Percentiles rank a stretch among this genome's conserved stretches.
Conservation (phyloP, 495 filamentous ascomycete species). For the Penicillium egyptiacum region DNA sequence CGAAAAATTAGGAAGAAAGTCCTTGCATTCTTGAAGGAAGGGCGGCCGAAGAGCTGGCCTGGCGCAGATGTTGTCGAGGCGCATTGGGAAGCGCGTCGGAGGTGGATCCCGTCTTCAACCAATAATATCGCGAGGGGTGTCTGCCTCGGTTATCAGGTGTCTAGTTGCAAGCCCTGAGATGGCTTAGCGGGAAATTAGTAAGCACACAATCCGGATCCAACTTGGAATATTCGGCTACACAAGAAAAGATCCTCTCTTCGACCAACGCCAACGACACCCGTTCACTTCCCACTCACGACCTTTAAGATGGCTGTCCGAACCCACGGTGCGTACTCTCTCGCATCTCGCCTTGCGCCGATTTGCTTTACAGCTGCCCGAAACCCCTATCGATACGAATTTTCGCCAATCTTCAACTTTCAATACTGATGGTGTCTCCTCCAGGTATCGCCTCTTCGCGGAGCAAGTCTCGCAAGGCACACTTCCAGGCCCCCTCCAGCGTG, state of each 20-base stretch:
- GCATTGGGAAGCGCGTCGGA: background rate
- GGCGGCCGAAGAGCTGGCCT: background rate
- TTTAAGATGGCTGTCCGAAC: conserved; percentile 44
- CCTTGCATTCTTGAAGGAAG: too few species aligned
- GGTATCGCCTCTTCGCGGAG: conserved; percentile 80
- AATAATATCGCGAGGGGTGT: background rate
- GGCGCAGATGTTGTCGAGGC: background rate
- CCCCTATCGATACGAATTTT: conserved; percentile 9
- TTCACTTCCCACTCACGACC: conserved; percentile 35
- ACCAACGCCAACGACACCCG: conserved; percentile 39
- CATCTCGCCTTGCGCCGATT: conserved; percentile 6
- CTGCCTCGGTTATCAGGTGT: background rate
- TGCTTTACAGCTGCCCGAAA: conserved; percentile 3
- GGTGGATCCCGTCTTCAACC: background rate
- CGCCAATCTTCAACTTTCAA: conserved; percentile 13
- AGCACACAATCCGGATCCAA: conserved; percentile 43
- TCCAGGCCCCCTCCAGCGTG: conserved; percentile 84
- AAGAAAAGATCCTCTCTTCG: conserved; percentile 32
- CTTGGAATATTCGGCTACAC: conserved; percentile 21
- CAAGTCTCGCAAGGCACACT: conserved; percentile 98
- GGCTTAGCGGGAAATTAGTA: conserved; percentile 40
- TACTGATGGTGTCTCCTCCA: conserved; percentile 38
- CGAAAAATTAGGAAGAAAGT: background rate
- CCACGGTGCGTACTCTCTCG: conserved; percentile 36
- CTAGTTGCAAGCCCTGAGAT: conserved; percentile 18